Base-by-base conservation (phyloP, 2,329 filamentous ascomycete genomes). In the Colletotrichum incanum region DNA sequence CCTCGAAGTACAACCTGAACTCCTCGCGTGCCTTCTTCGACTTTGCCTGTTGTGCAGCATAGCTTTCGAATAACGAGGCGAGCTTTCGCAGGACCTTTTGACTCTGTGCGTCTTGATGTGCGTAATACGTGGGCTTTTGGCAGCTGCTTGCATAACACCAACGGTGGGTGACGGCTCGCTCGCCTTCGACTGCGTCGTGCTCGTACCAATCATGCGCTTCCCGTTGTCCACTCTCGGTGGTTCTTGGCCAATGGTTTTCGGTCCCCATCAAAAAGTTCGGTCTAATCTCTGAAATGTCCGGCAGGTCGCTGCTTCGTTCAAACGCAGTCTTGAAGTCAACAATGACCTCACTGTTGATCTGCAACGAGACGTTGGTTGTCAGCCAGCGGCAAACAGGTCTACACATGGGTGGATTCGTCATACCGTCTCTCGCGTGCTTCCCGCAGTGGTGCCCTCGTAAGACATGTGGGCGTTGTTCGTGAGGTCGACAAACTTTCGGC, bases 391-490 rank as follows among this genome's bases (percentile, higher is more conserved):
- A 14, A 11, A 16, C 2, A 28, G 11, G 5, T 16, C 47, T 2
- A 1, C 5, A 12, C 7, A 20, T 2, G 50, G 55, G 20, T 8
- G 45, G 11, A 70, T 3, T 3, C 28, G 28, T 3, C 73, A 14
- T 69, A 76, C 76, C 67, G 78, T 75, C 64, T 79, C 75, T 8
- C 71, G 73, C 31, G 61, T 75, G 34, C 56, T 65, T 2, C 74
- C 75, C 26, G 77, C 54, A 0, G 79, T 78, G 9, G 75, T 65
- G 1, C 80, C 78, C 18, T 77, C 75, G 45, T 81, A 80, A 7
- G 76, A 72, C 71, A 77, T 76, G 47, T 81, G 78, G 20, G 77
- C 77, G 5, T 76, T 71, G 1, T 54, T 60, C 1, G 74, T 76
- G 3, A 75, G 62, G 18, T 77, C 71, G 2, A 79, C 45, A 56